Conservation (phyloP, 106 monocot species). For the Triglochin maritima region DNA sequence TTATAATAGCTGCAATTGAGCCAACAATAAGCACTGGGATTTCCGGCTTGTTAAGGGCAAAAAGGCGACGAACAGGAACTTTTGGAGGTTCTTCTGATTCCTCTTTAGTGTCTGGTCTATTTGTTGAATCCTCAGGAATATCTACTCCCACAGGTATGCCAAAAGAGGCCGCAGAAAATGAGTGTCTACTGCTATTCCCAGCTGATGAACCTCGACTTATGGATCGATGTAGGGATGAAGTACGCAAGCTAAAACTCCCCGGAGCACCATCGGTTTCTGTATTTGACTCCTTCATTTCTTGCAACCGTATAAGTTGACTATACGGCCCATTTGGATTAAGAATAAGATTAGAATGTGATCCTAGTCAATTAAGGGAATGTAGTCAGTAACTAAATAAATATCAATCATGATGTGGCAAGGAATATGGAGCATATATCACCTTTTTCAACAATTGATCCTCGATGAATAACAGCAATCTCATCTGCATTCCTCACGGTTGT, state of each 20-base stretch:
- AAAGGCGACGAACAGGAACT: slow-evolving; percentile 16
- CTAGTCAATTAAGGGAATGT: slow-evolving; percentile 3
- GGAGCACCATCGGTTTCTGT: background rate
- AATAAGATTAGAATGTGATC: slow-evolving; percentile 37
- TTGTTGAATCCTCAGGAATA: background rate
- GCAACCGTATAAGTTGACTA: slow-evolving; percentile 36
- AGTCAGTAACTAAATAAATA: no score
- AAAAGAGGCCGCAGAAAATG: slow-evolving; percentile 6
- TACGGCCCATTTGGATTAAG: slow-evolving; percentile 41
- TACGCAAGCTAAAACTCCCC: slow-evolving; percentile 2
- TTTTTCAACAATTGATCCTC: slow-evolving; percentile 37
- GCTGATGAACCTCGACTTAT: slow-evolving; percentile 24
- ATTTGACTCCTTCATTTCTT: slow-evolving; percentile 11
- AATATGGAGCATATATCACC: slow-evolving; percentile 6
- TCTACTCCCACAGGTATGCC: slow-evolving; percentile 6
- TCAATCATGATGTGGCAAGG: no score
- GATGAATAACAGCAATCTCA: slow-evolving; percentile 34
- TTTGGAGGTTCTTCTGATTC: background rate
- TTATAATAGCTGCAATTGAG: slow-evolving; percentile 5
- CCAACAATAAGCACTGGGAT: slow-evolving; percentile 16
- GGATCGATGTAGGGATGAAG: slow-evolving; percentile 6
- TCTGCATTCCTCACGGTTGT: slow-evolving; percentile 42
- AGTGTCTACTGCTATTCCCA: slow-evolving; percentile 13
- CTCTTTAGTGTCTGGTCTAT: background rate
- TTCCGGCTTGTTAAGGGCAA: slow-evolving; percentile 29